Evolutionary conservation across 306 rosid species (phyloP).

Genomic region (Rosa persica): DNA sequence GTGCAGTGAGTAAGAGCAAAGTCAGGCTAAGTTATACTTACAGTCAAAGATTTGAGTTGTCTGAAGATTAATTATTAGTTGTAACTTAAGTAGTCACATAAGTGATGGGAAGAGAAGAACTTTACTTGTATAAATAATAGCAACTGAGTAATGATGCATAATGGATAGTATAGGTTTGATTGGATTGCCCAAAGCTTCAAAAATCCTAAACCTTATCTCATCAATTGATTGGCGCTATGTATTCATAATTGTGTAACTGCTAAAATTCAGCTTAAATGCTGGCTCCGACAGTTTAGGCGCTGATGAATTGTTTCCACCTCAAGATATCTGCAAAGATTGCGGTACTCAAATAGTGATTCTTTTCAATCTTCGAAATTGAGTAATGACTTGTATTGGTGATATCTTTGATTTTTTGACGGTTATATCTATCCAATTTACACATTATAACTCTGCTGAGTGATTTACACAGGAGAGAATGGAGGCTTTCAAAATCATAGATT

Average conservation of each 20-base stretch:
- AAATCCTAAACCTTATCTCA: neutral
- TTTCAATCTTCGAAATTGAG: neutral
- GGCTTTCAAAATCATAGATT: neutral
- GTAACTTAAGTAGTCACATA: neutral
- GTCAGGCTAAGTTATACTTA: neutral
- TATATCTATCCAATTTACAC: neutral
- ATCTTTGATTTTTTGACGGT: neutral
- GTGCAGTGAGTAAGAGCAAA: neutral
- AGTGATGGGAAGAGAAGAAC: neutral
- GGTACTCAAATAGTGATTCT: neutral
- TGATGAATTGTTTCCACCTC: neutral
- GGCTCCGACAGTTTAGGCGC: neutral
- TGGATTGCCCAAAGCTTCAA: neutral
- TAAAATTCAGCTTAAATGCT: neutral
- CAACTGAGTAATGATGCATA: no score
- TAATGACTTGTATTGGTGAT: neutral
- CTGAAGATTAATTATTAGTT: neutral
- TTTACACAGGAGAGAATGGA: neutral
- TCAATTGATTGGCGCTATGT: no score
- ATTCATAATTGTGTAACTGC: neutral
- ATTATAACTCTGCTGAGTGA: neutral
- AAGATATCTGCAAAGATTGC: neutral
- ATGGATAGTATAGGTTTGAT: no score
- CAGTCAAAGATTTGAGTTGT: neutral
- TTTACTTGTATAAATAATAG: neutral